Percentiles rank a stretch among this genome's conserved stretches.
Conservation (phyloP, 805 yeast species). For the Candida methanosorbosa region DNA sequence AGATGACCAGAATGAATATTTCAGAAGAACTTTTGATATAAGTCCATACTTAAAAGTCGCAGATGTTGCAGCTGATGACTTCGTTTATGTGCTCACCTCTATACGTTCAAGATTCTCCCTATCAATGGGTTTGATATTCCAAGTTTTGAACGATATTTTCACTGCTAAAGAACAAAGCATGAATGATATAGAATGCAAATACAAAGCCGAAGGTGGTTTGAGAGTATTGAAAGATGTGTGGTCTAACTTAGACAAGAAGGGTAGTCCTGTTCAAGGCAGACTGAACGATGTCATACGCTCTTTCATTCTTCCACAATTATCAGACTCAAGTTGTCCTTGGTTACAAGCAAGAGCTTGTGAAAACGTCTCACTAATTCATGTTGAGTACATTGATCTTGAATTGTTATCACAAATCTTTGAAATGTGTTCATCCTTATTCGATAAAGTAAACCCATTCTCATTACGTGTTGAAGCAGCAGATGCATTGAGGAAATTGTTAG, state of each 20-base stretch:
- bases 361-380: constrained; percentile 28
- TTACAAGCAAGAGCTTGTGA: constrained; percentile 67
- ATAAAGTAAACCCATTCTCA: constrained; percentile 34
- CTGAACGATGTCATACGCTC: constrained; percentile 54
- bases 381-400: constrained; percentile 17
- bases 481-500: constrained; percentile 35
- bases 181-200: constrained; percentile 31
- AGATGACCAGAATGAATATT: constrained; percentile 82
- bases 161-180: constrained; percentile 22
- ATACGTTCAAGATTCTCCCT: constrained; percentile 19
- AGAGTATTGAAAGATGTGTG: constrained; percentile 66
- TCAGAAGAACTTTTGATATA: constrained; percentile 60
- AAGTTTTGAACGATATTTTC: constrained; percentile 43
- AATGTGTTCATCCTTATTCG: constrained; percentile 27
- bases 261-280: constrained; percentile 46
- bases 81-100: constrained; percentile 29
- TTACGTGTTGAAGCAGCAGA: constrained; percentile 43
- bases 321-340: constrained; percentile 41
- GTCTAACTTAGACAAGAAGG: constrained; percentile 39
- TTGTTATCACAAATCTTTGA: constrained; percentile 22
- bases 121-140: constrained; percentile 44
- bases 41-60: constrained; percentile 38
- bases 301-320: constrained; percentile 61
- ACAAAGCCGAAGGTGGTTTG: constrained; percentile 64
- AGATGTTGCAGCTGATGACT: constrained; percentile 42